Conservation (phyloP, 1,284 basidiomycete genomes). For the Pascua guehoae region DNA sequence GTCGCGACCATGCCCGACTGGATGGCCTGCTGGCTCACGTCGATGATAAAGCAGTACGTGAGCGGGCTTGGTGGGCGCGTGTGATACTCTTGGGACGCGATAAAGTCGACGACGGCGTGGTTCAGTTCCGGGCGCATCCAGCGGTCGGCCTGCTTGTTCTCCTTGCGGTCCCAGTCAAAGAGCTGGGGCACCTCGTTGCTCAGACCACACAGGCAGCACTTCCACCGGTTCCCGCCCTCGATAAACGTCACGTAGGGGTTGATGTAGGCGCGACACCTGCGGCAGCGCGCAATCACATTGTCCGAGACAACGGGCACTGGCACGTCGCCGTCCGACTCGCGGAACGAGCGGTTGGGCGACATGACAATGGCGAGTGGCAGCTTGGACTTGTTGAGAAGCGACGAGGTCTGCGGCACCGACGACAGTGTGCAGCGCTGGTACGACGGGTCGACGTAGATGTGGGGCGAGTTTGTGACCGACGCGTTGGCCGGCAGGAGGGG, state of each 20-base stretch:
- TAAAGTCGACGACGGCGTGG: conserved; percentile 88
- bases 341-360: conserved; percentile 82
- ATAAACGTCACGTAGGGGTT: conserved; percentile 99
- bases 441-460: conserved; percentile 79
- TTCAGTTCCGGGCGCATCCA: conserved; percentile 94
- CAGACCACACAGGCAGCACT: conserved; percentile 99
- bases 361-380: conserved; percentile 86
- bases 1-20: conserved; percentile 97
- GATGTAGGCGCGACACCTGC: conserved; percentile 96
- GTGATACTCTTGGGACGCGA: conserved; percentile 99
- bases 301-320: conserved; percentile 85
- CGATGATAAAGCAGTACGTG: conserved; percentile 95
- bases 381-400: conserved; percentile 87
- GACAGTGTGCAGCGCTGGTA: conserved; percentile 93
- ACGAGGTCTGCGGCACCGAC: conserved; percentile 87
- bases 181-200: conserved; percentile 98
- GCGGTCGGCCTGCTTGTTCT: conserved; percentile 90
- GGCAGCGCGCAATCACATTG: conserved; percentile 93
- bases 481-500: conserved; percentile 81
- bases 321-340: conserved; percentile 54
- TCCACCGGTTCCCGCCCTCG: conserved; percentile 97
- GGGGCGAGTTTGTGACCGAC: conserved; percentile 72
- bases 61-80: conserved; percentile 94
- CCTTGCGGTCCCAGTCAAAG: conserved; percentile 95
- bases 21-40: conserved; percentile 88